Evolutionary conservation across 2,329 filamentous ascomycete species (phyloP).

Genomic region (Lizonia empirigonia): DNA sequence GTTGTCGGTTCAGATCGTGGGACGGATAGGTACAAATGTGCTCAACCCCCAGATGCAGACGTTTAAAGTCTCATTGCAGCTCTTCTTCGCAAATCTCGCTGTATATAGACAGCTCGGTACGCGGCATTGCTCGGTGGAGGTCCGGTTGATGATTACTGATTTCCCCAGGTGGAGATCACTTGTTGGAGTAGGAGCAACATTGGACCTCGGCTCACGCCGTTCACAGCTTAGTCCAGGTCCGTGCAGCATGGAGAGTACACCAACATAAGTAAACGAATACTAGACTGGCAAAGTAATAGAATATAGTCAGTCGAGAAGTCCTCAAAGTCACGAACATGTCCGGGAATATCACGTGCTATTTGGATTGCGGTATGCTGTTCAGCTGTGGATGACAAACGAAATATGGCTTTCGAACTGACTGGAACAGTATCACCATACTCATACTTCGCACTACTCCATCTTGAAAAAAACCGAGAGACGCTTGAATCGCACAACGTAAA

Average conservation of each 20-base stretch:
- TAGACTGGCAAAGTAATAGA: not conserved
- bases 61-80: not conserved
- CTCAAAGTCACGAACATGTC: slow-evolving; percentile 53
- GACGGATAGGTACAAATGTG: not conserved
- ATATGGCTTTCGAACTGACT: slow-evolving; percentile 15
- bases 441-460: slow-evolving; percentile 61
- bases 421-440: slow-evolving; percentile 66
- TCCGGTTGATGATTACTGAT: slow-evolving; percentile 22
- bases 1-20: not conserved
- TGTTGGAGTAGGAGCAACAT: slow-evolving; percentile 1
- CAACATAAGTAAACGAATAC: too few relatives aligned
- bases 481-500: slow-evolving; percentile 65
- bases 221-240: not conserved
- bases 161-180: not conserved
- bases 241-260: not conserved
- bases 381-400: not conserved
- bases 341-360: slow-evolving; percentile 67
- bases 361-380: slow-evolving; percentile 67
- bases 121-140: not conserved
- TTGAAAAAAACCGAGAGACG: slow-evolving; percentile 61
- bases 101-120: not conserved
- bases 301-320: not conserved
- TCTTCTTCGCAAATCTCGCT: not conserved
- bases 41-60: not conserved
- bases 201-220: slow-evolving; percentile 12